Percentiles rank a stretch among this genome's conserved stretches.
These are phyloP conservation scores for Oenanthe sinensis DNA, from an alignment of 129 eudicot species.

Conservation along the genomic window DNA sequence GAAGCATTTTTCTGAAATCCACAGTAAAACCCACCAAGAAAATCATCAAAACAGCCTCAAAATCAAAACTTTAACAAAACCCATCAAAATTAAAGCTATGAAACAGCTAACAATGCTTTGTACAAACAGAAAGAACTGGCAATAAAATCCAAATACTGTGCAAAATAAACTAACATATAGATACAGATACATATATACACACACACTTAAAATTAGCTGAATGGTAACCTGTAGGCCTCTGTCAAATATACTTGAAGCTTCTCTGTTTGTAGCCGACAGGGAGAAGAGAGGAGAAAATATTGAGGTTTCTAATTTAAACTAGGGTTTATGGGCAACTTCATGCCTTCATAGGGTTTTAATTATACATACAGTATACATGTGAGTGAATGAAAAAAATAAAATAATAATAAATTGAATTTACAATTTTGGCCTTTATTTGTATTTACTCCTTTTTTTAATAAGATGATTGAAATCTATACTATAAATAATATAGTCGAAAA, in stretches of 20 bases:
- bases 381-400: neutral
- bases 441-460: no score
- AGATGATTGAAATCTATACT: no score
- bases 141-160: neutral
- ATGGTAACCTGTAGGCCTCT: neutral
- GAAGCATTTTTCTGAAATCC: constrained; percentile 32
- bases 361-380: neutral
- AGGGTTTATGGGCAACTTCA: no score
- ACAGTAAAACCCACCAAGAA: neutral
- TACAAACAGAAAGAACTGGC: neutral
- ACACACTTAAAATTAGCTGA: neutral
- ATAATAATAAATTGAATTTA: neutral
- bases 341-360: neutral
- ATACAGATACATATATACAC: neutral
- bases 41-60: neutral
- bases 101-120: neutral
- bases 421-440: neutral
- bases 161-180: neutral
- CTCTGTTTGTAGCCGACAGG: neutral
- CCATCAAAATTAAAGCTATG: neutral
- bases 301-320: neutral
- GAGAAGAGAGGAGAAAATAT: neutral
- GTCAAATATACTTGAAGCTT: neutral
- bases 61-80: neutral
- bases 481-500: no score